Conservation (phyloP, 2,329 filamentous ascomycete species). For the Trichoderma sp. region DNA sequence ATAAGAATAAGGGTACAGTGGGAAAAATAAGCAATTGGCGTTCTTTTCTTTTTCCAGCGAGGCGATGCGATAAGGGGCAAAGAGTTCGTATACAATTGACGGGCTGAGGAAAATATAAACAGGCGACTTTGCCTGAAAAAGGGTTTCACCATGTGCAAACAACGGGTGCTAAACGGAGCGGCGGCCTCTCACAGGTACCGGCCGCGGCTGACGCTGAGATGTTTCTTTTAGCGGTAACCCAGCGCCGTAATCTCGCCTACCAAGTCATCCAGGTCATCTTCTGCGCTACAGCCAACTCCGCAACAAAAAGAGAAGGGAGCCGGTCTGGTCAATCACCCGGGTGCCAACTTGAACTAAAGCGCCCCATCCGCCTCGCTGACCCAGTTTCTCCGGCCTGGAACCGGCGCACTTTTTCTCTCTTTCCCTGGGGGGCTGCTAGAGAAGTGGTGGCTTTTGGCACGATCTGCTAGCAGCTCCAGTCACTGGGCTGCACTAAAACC, state of each 20-base stretch:
- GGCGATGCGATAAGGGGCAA: background rate
- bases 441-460: background rate
- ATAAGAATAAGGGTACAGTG: background rate
- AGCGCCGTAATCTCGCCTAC: background rate
- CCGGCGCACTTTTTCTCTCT: background rate
- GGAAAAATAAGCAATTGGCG: too few species aligned
- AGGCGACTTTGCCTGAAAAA: background rate
- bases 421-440: background rate
- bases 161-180: background rate
- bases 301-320: background rate
- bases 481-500: background rate
- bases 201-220: background rate
- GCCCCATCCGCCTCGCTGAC: background rate
- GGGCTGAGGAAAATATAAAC: background rate
- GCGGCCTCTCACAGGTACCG: slow-evolving; percentile 4
- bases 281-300: background rate
- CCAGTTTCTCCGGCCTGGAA: background rate
- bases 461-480: background rate
- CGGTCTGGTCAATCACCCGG: background rate
- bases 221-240: background rate
- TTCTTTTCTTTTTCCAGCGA: background rate
- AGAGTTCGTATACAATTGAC: background rate
- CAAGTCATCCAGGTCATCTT: background rate
- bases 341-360: background rate
- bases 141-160: background rate